Percentiles rank a stretch among this genome's conserved stretches.
Evolutionary conservation across 805 yeast genomes (phyloP).

Genomic region (Alloascoidea africana): DNA sequence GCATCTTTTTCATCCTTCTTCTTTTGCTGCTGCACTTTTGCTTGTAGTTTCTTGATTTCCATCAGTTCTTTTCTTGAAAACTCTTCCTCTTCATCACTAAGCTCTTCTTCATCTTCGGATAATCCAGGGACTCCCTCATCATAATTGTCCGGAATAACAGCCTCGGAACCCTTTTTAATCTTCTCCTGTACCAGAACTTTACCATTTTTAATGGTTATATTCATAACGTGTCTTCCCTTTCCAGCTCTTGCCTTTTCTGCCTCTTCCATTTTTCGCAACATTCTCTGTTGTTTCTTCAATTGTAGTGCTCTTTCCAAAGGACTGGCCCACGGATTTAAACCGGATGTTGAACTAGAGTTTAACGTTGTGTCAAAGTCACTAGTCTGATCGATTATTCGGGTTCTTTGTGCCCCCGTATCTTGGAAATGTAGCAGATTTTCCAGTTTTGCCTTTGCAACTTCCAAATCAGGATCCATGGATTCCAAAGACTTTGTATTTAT

Average conservation of each 20-base stretch:
- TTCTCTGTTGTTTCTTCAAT: constrained; percentile 73
- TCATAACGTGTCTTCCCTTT: constrained; percentile 58
- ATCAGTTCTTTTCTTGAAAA: background rate
- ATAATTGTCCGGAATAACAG: background rate
- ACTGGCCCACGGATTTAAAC: constrained; percentile 42
- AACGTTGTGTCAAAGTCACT: constrained; percentile 65
- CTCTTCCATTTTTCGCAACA: constrained; percentile 46
- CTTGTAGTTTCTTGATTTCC: background rate
- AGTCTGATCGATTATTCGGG: constrained; percentile 84
- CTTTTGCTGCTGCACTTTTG: background rate
- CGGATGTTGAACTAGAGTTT: background rate
- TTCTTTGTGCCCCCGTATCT: constrained; percentile 76
- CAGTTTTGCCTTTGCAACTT: constrained; percentile 57
- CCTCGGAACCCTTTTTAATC: constrained; percentile 9
- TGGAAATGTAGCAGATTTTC: constrained; percentile 69
- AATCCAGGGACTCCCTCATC: background rate
- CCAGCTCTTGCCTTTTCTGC: constrained; percentile 47
- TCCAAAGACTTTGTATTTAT: constrained; percentile 20
- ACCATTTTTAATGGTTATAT: constrained; percentile 68
- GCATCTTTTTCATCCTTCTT: background rate
- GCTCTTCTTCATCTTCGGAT: background rate
- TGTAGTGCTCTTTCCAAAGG: constrained; percentile 80
- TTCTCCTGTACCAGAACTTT: constrained; percentile 53
- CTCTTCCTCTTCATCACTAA: background rate
- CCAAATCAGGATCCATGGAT: constrained; percentile 38